Percentiles rank a stretch among this genome's conserved stretches.
phyloP scores from a whole-genome alignment of 1,284 basidiomycete species.

The Sanghuangporus sanghuang region DNA sequence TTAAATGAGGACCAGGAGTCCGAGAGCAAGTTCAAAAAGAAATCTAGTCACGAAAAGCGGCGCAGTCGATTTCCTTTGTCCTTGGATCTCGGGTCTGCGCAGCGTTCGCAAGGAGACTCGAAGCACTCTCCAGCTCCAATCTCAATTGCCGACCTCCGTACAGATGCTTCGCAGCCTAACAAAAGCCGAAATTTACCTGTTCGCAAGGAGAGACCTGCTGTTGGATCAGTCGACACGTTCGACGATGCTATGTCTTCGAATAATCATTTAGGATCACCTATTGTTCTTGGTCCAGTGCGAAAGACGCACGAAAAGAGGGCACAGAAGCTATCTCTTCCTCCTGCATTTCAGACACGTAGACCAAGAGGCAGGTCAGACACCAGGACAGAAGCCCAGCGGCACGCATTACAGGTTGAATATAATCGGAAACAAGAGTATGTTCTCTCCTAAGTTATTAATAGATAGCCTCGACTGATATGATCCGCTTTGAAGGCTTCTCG shows the following conservation, averaged over 20 bases:
- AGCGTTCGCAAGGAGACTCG: background rate
- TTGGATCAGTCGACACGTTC: background rate
- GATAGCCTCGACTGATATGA: constrained; percentile 9
- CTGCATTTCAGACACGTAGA: constrained; percentile 4
- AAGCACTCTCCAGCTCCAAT: constrained; percentile 1
- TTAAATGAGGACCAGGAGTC: constrained; percentile 5
- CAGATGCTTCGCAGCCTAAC: constrained; percentile 1
- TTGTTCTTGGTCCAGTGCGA: background rate
- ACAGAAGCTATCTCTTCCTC: constrained; percentile 6
- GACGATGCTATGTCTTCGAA: background rate
- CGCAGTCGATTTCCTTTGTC: constrained; percentile 15
- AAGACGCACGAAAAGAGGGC: background rate
- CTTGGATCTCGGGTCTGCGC: constrained; percentile 10
- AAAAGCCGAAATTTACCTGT: constrained; percentile 1
- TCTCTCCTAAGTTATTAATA: constrained; percentile 8
- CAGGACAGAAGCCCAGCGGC: constrained; percentile 9
- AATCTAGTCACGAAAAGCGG: constrained; percentile 12
- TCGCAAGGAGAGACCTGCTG: background rate
- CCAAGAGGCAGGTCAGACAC: constrained; percentile 3
- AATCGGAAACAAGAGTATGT: constrained; percentile 54
- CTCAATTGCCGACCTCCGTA: constrained; percentile 13
- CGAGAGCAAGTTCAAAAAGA: constrained; percentile 28
- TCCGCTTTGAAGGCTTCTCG: constrained; percentile 42
- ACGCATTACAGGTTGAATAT: constrained; percentile 38
- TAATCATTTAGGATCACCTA: background rate